phyloP scores from a whole-genome alignment of 192 early-diverging fungal species.

The Coemansia sp. region DNA sequence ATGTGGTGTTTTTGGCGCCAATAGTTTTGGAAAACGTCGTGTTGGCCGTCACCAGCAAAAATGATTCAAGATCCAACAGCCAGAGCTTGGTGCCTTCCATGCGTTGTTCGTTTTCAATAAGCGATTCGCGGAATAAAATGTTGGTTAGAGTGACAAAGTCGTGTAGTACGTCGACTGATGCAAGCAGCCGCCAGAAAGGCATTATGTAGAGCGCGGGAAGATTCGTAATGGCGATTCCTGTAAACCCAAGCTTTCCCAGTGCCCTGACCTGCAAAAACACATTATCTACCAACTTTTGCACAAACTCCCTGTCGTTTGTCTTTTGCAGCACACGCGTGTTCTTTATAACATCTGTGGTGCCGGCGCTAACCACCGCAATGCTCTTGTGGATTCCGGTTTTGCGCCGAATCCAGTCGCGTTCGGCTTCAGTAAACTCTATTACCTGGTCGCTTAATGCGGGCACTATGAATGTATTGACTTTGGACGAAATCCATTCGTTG shows the following conservation, averaged over 20 bases:
- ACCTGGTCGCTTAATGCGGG: slow-evolving; percentile 17
- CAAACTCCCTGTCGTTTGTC: not conserved
- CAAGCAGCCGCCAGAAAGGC: slow-evolving; percentile 19
- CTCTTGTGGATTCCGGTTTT: slow-evolving; percentile 16
- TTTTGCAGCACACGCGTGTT: not conserved
- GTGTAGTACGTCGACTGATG: slow-evolving; percentile 11
- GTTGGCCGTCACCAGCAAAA: slow-evolving; percentile 25
- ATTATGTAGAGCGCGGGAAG: slow-evolving; percentile 23
- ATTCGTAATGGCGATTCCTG: slow-evolving; percentile 16
- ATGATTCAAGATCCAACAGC: slow-evolving; percentile 22
- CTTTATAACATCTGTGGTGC: slow-evolving; percentile 13
- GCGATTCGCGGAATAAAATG: slow-evolving; percentile 9
- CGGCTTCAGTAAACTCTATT: slow-evolving; percentile 17
- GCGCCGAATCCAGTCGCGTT: slow-evolving; percentile 32
- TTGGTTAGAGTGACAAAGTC: slow-evolving; percentile 14
- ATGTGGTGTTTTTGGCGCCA: slow-evolving; percentile 24
- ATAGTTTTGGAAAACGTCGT: slow-evolving; percentile 23
- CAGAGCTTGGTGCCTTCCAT: slow-evolving; percentile 10
- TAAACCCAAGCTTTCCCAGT: slow-evolving; percentile 20
- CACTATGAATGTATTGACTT: not conserved
- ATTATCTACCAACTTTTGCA: slow-evolving; percentile 7
- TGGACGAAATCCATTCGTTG: not conserved
- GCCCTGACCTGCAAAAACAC: slow-evolving; percentile 16
- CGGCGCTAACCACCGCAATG: slow-evolving; percentile 17
- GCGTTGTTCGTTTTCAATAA: slow-evolving; percentile 6